Evolutionary conservation across 2,329 filamentous ascomycete genomes (phyloP).

Genomic region (Aspergillus chevalieri): DNA sequence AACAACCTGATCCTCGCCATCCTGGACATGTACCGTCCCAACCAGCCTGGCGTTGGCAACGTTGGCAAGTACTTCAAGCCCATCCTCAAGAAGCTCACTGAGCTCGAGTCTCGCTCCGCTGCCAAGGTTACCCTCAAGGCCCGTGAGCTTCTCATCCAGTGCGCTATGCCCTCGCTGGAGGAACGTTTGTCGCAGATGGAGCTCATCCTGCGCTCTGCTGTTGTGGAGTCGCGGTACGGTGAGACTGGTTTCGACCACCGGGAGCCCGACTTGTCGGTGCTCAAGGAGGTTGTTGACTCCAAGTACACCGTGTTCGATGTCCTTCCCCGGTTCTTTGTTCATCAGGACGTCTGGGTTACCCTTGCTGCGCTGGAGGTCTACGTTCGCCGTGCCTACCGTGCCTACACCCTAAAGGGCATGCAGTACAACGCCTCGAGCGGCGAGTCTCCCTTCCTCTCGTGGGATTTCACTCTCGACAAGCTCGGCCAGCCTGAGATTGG

Average conservation of each 20-base stretch:
- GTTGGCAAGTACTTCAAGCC: conserved; percentile 82
- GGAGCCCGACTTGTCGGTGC: conserved; percentile 79
- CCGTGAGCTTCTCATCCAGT: conserved; percentile 94
- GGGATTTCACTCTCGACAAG: conserved; percentile 94
- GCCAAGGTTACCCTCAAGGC: conserved; percentile 97
- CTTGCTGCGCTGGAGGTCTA: conserved; percentile 93
- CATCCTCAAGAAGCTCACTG: conserved; percentile 76
- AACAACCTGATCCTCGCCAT: conserved; percentile 89
- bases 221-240: conserved; percentile 93
- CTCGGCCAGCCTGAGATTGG: conserved; percentile 88
- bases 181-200: conserved; percentile 96
- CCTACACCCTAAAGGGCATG: conserved; percentile 83
- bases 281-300: conserved; percentile 97
- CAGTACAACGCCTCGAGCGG: conserved; percentile 69
- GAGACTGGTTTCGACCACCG: conserved; percentile 96
- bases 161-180: conserved; percentile 88
- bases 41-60: conserved; percentile 83
- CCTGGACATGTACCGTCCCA: conserved; percentile 88
- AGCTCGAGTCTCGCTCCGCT: conserved; percentile 77
- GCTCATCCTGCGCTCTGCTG: conserved; percentile 91
- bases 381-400: conserved; percentile 91
- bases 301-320: conserved; percentile 99
- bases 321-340: conserved; percentile 86
- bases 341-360: conserved; percentile 90
- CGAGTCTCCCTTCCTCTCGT: conserved; percentile 72